Base-by-base conservation (phyloP, 2,329 filamentous ascomycete genomes). In the Paecilomyces sp. region DNA sequence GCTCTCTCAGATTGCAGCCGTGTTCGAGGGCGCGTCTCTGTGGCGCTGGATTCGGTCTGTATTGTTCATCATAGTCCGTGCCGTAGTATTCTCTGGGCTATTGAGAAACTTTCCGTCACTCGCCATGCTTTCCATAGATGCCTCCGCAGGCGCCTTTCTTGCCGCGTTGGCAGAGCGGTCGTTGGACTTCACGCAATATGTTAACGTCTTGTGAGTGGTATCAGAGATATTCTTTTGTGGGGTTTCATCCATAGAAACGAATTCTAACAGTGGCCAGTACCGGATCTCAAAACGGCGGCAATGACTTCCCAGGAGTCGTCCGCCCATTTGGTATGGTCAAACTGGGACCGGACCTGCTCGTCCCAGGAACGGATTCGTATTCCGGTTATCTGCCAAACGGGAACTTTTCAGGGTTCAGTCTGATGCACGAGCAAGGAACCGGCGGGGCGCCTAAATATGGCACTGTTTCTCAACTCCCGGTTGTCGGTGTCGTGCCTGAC, bases 361-460 rank as follows among this genome's bases (percentile, higher is more conserved):
- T 66, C 6, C 65, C 65, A 2, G 67, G 69, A 24, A 70, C 68
- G n/a, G 75, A 77, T 41, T 66, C 72, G 60, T 78, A 78, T 65
- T 74, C 75, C 11, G 77, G 77, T 0, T 79, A 78, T 63, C 59
- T 71, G 13, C 58, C 68, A 47, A 63, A 71, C 30, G 83, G 84
- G 2, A 78, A 80, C 33, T 82, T 87, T 63, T 83, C 80, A 1
- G 85, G 83, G 18, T 86, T 87, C 70, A 84, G 81, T 60, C 78
- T 88, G 80, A 83, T 88, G 66, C 86, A 88, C 64, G 85, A 88
- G 67, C 83, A 82, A 61, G 86, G 86, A 2, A 90, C 86, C 0
- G 87, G 87, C 7, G 87, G 87, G 1, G 85, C 85, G 1, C 85
- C 87, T 0, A 89, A 89, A 69, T 90, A 89, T 61, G 87, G 87